phyloP scores from a whole-genome alignment of 257 asterid genomes.

The Fraxinus cuspidata region DNA sequence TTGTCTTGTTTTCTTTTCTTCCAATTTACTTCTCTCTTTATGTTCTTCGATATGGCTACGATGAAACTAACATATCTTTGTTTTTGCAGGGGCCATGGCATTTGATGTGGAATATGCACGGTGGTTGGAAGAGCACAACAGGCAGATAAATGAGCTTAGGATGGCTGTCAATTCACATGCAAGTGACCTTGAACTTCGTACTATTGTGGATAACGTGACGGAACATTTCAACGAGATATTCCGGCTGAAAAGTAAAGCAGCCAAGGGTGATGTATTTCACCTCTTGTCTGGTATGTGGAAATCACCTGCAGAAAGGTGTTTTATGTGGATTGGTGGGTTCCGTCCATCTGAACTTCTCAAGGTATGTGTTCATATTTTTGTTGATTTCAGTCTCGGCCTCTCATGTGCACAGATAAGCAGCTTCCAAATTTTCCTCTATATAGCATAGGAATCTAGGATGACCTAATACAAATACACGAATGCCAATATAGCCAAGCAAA shows the following conservation, averaged over 20 bases:
- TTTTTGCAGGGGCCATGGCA: slow-evolving; percentile 21
- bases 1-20: neutral
- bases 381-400: neutral
- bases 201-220: slow-evolving; percentile 41
- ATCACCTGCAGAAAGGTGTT: slow-evolving; percentile 95
- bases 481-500: neutral
- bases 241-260: slow-evolving; percentile 84
- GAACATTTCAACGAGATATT: slow-evolving; percentile 69
- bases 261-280: slow-evolving; percentile 91
- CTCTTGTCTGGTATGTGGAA: slow-evolving; percentile 99
- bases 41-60: neutral
- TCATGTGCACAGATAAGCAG: neutral
- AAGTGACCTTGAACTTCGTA: slow-evolving; percentile 48
- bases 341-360: slow-evolving; percentile 96
- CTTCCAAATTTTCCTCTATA: neutral
- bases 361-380: slow-evolving; percentile 39
- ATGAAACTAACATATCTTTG: neutral
- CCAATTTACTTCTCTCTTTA: neutral
- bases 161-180: slow-evolving; percentile 57
- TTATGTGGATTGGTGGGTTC: slow-evolving; percentile 97
- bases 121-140: slow-evolving; percentile 43
- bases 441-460: neutral
- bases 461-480: neutral
- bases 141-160: slow-evolving; percentile 23
- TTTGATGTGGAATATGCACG: slow-evolving; percentile 39